Conservation (phyloP, 805 yeast species). For the Saccharomycopsis amapae region DNA sequence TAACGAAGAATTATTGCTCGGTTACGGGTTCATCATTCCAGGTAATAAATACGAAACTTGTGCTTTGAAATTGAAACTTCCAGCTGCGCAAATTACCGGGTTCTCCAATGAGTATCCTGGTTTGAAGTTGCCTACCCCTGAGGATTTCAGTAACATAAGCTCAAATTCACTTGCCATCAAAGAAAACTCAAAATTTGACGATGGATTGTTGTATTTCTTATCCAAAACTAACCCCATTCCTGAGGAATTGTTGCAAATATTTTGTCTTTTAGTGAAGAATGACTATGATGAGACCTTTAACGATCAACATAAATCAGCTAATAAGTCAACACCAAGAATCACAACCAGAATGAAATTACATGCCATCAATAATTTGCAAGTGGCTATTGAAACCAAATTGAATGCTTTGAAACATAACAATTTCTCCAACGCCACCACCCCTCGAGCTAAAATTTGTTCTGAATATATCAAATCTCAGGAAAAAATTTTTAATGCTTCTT, state of each 20-base stretch:
- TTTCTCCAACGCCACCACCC: not conserved
- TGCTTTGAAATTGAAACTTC: constrained; percentile 56
- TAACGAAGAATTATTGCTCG: constrained; percentile 73
- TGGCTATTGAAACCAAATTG: constrained; percentile 44
- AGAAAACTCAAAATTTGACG: constrained; percentile 3
- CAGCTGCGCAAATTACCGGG: constrained; percentile 25
- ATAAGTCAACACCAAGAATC: constrained; percentile 31
- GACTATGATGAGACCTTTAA: constrained; percentile 30
- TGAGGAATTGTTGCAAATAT: constrained; percentile 28
- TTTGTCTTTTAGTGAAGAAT: constrained; percentile 32
- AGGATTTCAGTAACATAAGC: constrained; percentile 15
- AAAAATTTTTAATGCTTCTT: constrained; percentile 36
- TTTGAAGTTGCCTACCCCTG: constrained; percentile 21
- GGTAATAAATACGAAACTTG: constrained; percentile 52
- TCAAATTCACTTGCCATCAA: constrained; percentile 31
- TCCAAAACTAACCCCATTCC: constrained; percentile 7
- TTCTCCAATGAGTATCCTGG: constrained; percentile 28
- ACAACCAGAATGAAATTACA: constrained; percentile 51
- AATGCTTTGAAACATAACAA: constrained; percentile 30
- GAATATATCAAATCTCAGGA: constrained; percentile 44
- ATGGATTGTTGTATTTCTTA: constrained; percentile 19
- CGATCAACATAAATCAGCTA: constrained; percentile 35
- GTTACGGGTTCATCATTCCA: constrained; percentile 68
- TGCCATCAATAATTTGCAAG: constrained; percentile 48
- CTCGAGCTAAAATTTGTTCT: not conserved